Percentiles rank a stretch among this genome's conserved stretches.
Evolutionary conservation across 139 green algal species (phyloP).

Genomic region (Coelastrella sp.): DNA sequence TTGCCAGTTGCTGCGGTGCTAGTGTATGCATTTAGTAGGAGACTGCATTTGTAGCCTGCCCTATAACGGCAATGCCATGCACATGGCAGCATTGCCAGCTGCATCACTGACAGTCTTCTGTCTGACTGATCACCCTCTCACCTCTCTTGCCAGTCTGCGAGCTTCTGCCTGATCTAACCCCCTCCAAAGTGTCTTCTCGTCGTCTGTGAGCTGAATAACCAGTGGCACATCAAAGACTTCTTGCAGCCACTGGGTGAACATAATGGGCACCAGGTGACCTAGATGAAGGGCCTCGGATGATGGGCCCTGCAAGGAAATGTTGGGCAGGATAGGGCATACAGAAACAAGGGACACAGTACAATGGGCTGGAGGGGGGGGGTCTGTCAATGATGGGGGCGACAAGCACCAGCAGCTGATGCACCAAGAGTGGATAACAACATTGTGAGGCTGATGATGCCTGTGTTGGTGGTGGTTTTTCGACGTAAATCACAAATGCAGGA

Average conservation of each 20-base stretch:
- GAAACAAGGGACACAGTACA: not conserved
- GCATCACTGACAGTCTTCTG: no score
- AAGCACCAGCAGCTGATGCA: no score
- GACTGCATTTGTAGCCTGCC: no score
- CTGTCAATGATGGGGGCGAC: no score
- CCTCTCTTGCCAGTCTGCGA: slow-evolving; percentile 81
- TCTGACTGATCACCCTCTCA: no score
- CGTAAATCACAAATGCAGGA: not conserved
- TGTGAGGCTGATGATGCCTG: not conserved
- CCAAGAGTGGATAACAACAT: no score
- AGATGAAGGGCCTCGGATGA: slow-evolving; percentile 98
- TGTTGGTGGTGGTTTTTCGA: no score
- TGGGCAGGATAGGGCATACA: not conserved
- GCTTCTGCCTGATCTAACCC: slow-evolving; percentile 82
- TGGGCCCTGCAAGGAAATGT: slow-evolving; percentile 87
- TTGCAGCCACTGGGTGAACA: slow-evolving; percentile 96
- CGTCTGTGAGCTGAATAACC: slow-evolving; percentile 99
- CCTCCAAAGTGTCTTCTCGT: slow-evolving; percentile 96
- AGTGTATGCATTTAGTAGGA: no score
- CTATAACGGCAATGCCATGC: no score
- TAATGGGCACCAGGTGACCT: slow-evolving; percentile 97
- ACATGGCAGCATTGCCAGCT: not conserved
- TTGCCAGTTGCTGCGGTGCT: no score
- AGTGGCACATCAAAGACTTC: slow-evolving; percentile 93
- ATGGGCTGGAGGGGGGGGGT: not conserved